phyloP scores from a whole-genome alignment of 345 rosid species.

The Citrus cavaleriei region DNA sequence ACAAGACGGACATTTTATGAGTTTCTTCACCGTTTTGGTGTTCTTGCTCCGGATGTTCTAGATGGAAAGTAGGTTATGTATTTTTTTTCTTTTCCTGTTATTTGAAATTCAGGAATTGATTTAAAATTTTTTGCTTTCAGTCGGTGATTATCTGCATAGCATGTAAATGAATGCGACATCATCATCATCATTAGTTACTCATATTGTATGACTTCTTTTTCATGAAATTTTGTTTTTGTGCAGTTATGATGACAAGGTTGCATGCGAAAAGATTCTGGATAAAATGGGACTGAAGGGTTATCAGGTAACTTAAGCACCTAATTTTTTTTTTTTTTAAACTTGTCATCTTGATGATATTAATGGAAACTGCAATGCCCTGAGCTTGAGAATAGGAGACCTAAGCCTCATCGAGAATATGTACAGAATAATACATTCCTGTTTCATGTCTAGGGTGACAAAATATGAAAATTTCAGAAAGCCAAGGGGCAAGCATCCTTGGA shows the following conservation, averaged over 20 bases:
- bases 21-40: conserved; percentile 93
- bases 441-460: background rate
- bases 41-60: conserved; percentile 93
- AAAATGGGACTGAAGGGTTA: conserved; percentile 91
- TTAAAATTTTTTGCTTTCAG: background rate
- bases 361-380: background rate
- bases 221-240: conserved; percentile 9
- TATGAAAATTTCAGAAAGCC: background rate
- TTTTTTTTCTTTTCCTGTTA: conserved; percentile 1
- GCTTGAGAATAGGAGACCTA: conserved; percentile 6
- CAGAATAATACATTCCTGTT: background rate
- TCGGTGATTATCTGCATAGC: background rate
- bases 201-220: conserved; percentile 9
- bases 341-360: conserved; percentile 2
- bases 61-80: conserved; percentile 73
- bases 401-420: background rate
- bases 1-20: conserved; percentile 94
- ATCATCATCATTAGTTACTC: background rate
- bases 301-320: conserved; percentile 56
- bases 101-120: background rate
- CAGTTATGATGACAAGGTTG: conserved; percentile 92
- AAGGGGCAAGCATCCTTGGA: conserved; percentile 2
- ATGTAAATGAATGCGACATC: background rate
- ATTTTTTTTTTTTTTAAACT: background rate
- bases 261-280: conserved; percentile 86